Conservation (phyloP, 345 rosid species). For the Ricinus communis region DNA sequence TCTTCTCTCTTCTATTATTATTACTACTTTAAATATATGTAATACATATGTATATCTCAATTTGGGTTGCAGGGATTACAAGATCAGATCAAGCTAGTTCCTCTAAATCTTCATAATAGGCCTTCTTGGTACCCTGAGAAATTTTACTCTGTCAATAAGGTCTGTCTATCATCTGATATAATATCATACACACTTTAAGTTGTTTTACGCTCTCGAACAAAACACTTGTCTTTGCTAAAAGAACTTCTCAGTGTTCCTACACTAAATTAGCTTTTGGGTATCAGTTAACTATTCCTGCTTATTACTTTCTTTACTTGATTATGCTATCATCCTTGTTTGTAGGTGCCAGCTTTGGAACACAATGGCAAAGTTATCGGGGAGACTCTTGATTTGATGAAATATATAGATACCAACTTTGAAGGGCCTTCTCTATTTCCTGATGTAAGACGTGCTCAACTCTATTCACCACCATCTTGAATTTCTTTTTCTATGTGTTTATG, state of each 20-base stretch:
- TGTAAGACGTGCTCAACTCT: constrained; percentile 35
- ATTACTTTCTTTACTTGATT: neutral
- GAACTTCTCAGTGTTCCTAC: no score
- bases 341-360: constrained; percentile 93
- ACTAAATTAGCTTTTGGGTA: no score
- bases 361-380: constrained; percentile 80
- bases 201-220: no score
- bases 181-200: no score
- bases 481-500: neutral
- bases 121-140: constrained; percentile 91
- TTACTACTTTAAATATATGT: no score
- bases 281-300: neutral
- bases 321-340: neutral
- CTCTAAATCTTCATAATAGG: constrained; percentile 67
- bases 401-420: constrained; percentile 76
- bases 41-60: constrained; percentile 18
- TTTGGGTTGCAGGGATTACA: constrained; percentile 62
- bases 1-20: no score
- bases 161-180: constrained; percentile 7
- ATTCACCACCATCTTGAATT: neutral
- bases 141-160: constrained; percentile 80
- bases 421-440: constrained; percentile 72
- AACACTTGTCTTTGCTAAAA: no score
- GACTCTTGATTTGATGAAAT: constrained; percentile 77
- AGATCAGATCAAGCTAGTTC: constrained; percentile 74